These are phyloP conservation scores for Rhododendron kiyosumense DNA, from an alignment of 148 eudicot species.

Conservation along the genomic window DNA sequence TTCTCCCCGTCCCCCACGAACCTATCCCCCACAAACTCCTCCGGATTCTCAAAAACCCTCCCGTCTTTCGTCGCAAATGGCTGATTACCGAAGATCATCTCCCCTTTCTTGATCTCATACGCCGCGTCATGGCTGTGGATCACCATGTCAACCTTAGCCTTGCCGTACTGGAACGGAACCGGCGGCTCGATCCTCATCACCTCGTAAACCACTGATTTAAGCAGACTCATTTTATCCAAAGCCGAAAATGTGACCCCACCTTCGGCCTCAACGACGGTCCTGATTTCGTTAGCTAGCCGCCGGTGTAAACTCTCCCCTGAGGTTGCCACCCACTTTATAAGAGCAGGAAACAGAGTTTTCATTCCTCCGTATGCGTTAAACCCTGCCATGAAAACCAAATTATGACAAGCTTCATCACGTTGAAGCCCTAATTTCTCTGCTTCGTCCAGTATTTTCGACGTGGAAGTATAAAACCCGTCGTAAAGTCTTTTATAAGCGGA, in stretches of 20 bases:
- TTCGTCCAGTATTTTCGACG: conserved; percentile 32
- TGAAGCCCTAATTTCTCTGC: conserved; percentile 37
- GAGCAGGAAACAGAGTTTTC: conserved; percentile 34
- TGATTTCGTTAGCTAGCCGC: conserved; percentile 42
- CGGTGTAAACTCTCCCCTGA: conserved; percentile 48
- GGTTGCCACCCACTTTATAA: conserved; percentile 49
- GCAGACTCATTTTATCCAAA: conserved; percentile 42
- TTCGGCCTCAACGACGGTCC: conserved; percentile 32
- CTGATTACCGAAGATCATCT: conserved; percentile 52
- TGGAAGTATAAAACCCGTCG: conserved; percentile 31
- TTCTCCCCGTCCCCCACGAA: conserved; percentile 58
- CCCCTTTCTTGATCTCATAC: conserved; percentile 51
- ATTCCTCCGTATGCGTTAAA: conserved; percentile 67
- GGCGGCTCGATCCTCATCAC: conserved; percentile 55
- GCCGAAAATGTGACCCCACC: conserved; percentile 41
- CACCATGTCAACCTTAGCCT: conserved; percentile 42
- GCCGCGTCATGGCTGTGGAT: conserved; percentile 44
- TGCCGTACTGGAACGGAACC: conserved; percentile 47
- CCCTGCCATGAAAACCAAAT: conserved; percentile 51
- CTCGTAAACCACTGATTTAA: conserved; percentile 54
- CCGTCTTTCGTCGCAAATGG: conserved; percentile 56
- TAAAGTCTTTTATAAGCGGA: conserved; percentile 40
- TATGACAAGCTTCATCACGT: conserved; percentile 66
- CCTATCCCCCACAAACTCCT: conserved; percentile 45
- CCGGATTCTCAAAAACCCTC: conserved; percentile 34